Percentiles rank a stretch among this genome's conserved stretches.
These are phyloP conservation scores for Tulasnella sp. DNA, from an alignment of 768 basidiomycete species.

Conservation along the genomic window DNA sequence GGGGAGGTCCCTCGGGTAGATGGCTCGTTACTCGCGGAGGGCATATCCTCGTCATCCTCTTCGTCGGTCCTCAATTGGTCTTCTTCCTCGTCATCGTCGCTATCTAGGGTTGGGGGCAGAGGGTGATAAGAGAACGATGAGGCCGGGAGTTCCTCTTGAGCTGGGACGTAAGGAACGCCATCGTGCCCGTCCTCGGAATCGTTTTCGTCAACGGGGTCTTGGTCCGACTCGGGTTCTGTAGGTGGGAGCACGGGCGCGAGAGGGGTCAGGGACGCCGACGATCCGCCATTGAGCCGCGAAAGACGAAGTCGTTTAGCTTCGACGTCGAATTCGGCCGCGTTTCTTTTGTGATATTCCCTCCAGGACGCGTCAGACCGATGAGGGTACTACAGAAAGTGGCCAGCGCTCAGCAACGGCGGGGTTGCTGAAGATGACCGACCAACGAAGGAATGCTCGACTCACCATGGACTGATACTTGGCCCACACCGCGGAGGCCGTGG, in stretches of 20 bases:
- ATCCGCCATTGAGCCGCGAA: not conserved
- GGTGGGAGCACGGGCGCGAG: not conserved
- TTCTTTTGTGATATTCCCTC: conserved; percentile 18
- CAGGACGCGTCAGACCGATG: conserved; percentile 14
- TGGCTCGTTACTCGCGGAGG: not conserved
- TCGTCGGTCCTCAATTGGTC: conserved; percentile 11
- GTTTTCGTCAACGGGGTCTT: not conserved
- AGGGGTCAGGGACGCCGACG: not conserved
- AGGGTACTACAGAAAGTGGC: not conserved
- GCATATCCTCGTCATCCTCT: not conserved
- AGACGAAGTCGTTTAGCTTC: conserved; percentile 11
- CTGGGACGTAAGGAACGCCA: not conserved
- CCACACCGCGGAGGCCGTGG: conserved; percentile 16
- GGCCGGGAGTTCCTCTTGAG: conserved; percentile 1
- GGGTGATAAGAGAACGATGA: conserved; percentile 8
- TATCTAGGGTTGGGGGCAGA: not conserved
- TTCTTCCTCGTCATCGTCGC: conserved; percentile 10
- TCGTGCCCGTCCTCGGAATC: not conserved
- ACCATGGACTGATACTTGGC: conserved; percentile 12
- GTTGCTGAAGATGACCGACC: not conserved
- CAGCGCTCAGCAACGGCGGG: not conserved
- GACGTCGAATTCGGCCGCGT: conserved; percentile 6
- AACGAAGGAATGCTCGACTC: not conserved
- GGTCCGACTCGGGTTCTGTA: not conserved
- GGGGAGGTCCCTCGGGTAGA: not conserved